Evolutionary conservation across 176 grass and related monocot species (phyloP).

Genomic region (Triticum aestivum): DNA sequence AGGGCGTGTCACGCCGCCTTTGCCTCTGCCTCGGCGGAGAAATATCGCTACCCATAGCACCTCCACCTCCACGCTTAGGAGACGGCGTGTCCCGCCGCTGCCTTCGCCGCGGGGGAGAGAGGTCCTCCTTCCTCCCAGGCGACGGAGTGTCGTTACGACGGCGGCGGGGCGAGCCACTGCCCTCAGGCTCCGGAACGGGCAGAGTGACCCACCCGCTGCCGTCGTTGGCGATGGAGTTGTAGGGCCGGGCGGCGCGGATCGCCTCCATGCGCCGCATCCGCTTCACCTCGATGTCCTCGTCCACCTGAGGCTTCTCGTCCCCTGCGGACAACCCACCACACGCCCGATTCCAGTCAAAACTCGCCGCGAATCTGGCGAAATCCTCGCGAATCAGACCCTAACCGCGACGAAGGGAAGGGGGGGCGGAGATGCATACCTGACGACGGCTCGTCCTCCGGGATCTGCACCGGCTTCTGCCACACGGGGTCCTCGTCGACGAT

Average conservation of each 20-base stretch:
- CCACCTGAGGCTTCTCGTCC: slow-evolving; percentile 68
- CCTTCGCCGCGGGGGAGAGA: slow-evolving; percentile 34
- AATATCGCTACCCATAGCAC: neutral
- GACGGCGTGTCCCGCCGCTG: neutral
- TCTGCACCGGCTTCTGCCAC: slow-evolving; percentile 91
- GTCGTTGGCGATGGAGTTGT: slow-evolving; percentile 74
- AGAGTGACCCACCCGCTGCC: slow-evolving; percentile 83
- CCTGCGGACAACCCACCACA: slow-evolving; percentile 31
- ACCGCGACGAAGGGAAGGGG: no score
- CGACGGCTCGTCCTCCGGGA: slow-evolving; percentile 64
- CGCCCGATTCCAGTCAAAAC: slow-evolving; percentile 7
- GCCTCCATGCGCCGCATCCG: slow-evolving; percentile 83
- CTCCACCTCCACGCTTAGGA: no score
- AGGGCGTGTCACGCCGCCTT: slow-evolving; percentile 2
- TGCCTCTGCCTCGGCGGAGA: slow-evolving; percentile 32
- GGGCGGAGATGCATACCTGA: slow-evolving; percentile 26
- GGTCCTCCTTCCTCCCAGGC: slow-evolving; percentile 5
- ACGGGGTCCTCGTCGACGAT: slow-evolving; percentile 96
- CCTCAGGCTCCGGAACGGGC: neutral
- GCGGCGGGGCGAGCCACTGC: neutral
- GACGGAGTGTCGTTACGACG: slow-evolving; percentile 28
- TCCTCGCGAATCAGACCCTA: neutral
- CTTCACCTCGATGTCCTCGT: slow-evolving; percentile 96
- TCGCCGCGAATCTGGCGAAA: neutral
- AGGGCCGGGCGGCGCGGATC: slow-evolving; percentile 61